phyloP scores from a whole-genome alignment of 345 rosid genomes.

The Cochlearia excelsa region DNA sequence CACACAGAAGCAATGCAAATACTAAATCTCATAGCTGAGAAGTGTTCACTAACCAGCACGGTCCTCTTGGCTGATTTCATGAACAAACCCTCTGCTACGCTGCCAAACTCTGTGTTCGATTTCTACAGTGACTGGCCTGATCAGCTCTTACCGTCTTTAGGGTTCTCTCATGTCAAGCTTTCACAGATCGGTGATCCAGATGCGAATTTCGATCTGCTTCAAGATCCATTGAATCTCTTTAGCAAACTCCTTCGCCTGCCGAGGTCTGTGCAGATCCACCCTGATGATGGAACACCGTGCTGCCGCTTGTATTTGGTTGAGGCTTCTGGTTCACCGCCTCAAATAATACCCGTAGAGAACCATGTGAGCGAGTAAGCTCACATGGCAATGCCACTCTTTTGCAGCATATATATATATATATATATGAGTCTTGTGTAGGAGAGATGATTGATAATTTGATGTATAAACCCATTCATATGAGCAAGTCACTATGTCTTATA shows the following conservation, averaged over 20 bases:
- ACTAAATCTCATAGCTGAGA: constrained; percentile 73
- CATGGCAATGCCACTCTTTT: constrained; percentile 29
- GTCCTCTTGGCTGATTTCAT: constrained; percentile 93
- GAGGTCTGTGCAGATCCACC: constrained; percentile 64
- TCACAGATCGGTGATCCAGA: constrained; percentile 94
- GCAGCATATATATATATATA: constrained; percentile 22
- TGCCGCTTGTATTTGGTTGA: constrained; percentile 86
- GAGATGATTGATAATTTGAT: constrained; percentile 16
- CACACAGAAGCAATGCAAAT: constrained; percentile 84
- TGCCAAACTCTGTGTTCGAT: constrained; percentile 65
- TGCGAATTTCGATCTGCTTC: constrained; percentile 80
- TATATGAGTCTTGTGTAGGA: constrained; percentile 20
- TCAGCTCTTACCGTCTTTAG: constrained; percentile 75
- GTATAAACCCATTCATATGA: constrained; percentile 25
- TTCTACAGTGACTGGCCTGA: constrained; percentile 98
- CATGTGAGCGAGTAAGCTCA: constrained; percentile 20
- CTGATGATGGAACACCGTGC: constrained; percentile 92
- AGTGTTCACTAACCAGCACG: constrained; percentile 54
- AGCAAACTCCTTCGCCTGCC: constrained; percentile 80
- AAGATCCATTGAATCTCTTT: constrained; percentile 72
- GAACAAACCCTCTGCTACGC: constrained; percentile 75
- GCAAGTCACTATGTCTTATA: constrained; percentile 19
- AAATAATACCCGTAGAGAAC: constrained; percentile 36
- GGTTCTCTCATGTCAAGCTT: constrained; percentile 77
- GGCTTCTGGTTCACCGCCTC: constrained; percentile 73